Evolutionary conservation across 805 yeast genomes (phyloP), one percentile per base, ranked within the genome.

Genomic region (Teunomyces pallodes): DNA sequence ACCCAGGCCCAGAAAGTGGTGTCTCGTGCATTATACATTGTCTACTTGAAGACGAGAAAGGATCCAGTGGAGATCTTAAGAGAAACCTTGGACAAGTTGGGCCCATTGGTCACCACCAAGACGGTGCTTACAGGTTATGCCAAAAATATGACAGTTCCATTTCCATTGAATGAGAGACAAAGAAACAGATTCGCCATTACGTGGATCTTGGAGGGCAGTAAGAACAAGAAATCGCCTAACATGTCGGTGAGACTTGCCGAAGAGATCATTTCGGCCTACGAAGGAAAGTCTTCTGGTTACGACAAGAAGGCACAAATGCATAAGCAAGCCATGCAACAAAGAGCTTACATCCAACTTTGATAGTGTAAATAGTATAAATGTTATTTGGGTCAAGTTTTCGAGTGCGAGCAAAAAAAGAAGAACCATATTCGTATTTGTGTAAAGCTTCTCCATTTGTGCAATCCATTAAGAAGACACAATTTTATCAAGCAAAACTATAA

Each of bases 201-300:
- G 54, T 94, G 98, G 98, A 86, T 94, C 43, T 67, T 90, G 46
- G 96, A 89, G 51, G 90, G 95, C 16, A 81, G 95, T 36, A 79
- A 82, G 50, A 84, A 86, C 60, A 84, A 96, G 65, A 84, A 83
- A 42, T 83, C 91, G 13, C 81, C 83, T 49, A 94, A 87, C 59
- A 87, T 87, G 59, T 75, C 95, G 1, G 97, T 94, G 35, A 81
- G 98, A 60, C 75, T 94, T 41, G 90, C 91, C 33, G 98, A 94
- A 69, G 98, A 94, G 69, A 80, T 94, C 50, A 64, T 89, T 33
- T 75, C 85, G 45, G 94, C 94, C 28, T 76, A 74, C 58, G 82
- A 80, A 57, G 97, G 97, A 45, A 83, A 81, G 60, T 82, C 92
- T 36, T 76, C 90, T 30, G 90, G 94, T 17, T 87, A 82, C 67